Evolutionary conservation across 805 yeast species (phyloP), one percentile per base, ranked within the genome.

Genomic region (Metschnikowia amazonensis): DNA sequence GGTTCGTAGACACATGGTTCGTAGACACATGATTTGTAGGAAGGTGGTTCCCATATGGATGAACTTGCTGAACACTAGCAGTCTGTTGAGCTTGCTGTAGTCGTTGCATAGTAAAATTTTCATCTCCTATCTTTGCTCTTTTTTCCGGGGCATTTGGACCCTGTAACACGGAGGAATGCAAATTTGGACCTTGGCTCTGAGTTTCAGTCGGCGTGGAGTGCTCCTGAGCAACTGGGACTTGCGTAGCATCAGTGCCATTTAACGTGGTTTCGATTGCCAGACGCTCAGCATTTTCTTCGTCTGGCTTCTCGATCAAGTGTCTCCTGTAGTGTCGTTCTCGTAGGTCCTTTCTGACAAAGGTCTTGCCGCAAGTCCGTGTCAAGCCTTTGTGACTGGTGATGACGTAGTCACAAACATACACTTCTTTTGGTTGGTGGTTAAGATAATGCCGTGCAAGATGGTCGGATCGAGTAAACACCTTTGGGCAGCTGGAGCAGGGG

Each of bases 361-460:
- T 77, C 59, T 79, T 80, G 1, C 71, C 67, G 58, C 89, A 82
- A 3, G 65, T 64, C 9, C 72, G 65, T 60, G 69, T 69, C 23
- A 45, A 49, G 3, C 73, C 73, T 16, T 59, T 63, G 25, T 53
- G 57, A 32, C 57, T 78, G 69, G 51, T 82, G 45, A 65, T 66
- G 59, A 52, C 63, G 48, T 57, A 80, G 73, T 61, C 85, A 58
- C 89, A 82, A 21, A 66, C 67, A 56, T 72, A 81, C 9, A 82
- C 79, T 43, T 75, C 76, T 38, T 66, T 71, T 3, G 76, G 76
- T 43, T 68, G 67, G 36, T 82, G 88, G 57, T 82, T 82, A 42
- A 82, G 66, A 55, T 79, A 75, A 57, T 82, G 88, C 42, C 88
- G 64, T 2, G 85, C 72, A 13, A 82, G 60, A 63, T 82, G 88